phyloP scores from a whole-genome alignment of 805 yeast genomes.

The Sungouiozyma intestinalis region DNA sequence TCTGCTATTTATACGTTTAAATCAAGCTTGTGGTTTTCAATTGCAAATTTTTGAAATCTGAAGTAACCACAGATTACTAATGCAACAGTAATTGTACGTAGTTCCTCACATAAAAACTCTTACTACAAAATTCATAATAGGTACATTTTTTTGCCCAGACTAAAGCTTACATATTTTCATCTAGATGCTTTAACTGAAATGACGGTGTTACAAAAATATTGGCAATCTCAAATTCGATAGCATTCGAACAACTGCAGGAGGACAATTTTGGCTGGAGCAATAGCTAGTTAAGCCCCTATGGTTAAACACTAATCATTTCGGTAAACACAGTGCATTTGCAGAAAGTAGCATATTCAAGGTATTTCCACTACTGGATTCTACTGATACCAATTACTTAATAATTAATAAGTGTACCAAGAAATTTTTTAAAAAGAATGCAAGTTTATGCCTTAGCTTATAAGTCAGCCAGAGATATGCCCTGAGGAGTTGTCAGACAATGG shows the following conservation, averaged over 20 bases:
- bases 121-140: no score
- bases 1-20: neutral
- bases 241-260: no score
- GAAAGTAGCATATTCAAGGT: neutral
- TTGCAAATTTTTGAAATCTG: no score
- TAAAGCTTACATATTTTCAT: no score
- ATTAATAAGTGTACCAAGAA: neutral
- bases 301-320: neutral
- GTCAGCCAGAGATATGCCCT: neutral
- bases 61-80: no score
- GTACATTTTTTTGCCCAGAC: no score
- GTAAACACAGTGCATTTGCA: no score
- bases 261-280: no score
- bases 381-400: neutral
- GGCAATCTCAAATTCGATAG: no score
- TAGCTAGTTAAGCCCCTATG: neutral
- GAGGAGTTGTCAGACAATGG: neutral
- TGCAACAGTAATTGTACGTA: neutral
- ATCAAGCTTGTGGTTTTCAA: neutral
- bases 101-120: no score
- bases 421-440: no score
- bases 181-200: no score
- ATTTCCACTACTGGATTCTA: neutral
- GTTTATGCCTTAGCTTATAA: neutral
- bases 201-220: neutral